Conservation (phyloP, 2,329 filamentous ascomycete genomes). For the Leptographium lundbergii region DNA sequence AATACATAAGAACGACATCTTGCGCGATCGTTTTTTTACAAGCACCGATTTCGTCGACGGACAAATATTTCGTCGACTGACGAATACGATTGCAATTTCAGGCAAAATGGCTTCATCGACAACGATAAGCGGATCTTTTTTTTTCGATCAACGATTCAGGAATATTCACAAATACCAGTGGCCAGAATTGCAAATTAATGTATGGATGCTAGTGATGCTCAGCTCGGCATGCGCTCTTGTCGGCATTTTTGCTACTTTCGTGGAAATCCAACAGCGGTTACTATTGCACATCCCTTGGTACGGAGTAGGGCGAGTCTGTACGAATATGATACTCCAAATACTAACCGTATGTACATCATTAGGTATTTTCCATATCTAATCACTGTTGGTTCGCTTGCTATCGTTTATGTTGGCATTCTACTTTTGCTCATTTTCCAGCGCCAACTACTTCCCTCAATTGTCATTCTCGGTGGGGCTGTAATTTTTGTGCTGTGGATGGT, state of each 20-base stretch:
- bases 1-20: too few relatives aligned
- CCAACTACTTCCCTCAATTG: constrained; percentile 47
- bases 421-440: constrained; percentile 50
- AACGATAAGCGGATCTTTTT: constrained; percentile 4
- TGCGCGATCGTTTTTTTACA: too few relatives aligned
- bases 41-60: too few relatives aligned
- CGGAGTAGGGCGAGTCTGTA: too few relatives aligned
- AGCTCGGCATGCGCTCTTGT: constrained; percentile 44
- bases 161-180: constrained; percentile 51
- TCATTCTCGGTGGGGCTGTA: constrained; percentile 52
- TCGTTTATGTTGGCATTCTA: constrained; percentile 53
- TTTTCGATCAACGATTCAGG: constrained; percentile 19
- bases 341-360: neutral
- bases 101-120: constrained; percentile 6
- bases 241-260: constrained; percentile 48
- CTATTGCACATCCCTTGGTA: constrained; percentile 47
- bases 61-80: neutral
- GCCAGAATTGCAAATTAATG: constrained; percentile 53
- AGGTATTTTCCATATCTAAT: constrained; percentile 60
- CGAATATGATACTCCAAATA: too few relatives aligned
- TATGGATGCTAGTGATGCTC: constrained; percentile 56
- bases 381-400: constrained; percentile 42
- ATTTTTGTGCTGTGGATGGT: constrained; percentile 57
- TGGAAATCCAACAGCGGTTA: constrained; percentile 44
- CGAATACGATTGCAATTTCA: too few relatives aligned